Evolutionary conservation across 164 flowering plant genomes (phyloP).

Genomic region (Stephania japonica): DNA sequence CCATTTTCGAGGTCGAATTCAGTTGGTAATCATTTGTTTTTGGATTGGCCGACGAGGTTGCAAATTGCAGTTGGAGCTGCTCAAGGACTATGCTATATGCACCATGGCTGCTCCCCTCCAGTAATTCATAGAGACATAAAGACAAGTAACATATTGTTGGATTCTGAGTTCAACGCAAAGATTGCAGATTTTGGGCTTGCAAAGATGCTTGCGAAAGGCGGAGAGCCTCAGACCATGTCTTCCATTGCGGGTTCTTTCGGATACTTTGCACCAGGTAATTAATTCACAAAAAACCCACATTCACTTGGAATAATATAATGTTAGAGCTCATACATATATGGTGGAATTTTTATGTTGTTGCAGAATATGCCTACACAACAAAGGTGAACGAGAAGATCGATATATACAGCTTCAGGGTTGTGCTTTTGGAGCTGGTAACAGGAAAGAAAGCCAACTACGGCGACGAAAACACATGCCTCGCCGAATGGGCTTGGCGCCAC

Average conservation of each 20-base stretch:
- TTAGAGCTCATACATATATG: too few species aligned
- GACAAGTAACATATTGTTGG: slow-evolving; percentile 79
- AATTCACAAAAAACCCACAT: too few species aligned
- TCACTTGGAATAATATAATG: too few species aligned
- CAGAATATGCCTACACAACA: slow-evolving; percentile 69
- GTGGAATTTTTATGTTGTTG: slow-evolving; percentile 10
- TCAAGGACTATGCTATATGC: slow-evolving; percentile 83
- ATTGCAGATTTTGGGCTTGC: slow-evolving; percentile 95
- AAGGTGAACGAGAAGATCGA: slow-evolving; percentile 75
- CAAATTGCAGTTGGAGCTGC: slow-evolving; percentile 79
- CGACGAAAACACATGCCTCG: slow-evolving; percentile 44
- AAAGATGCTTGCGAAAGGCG: slow-evolving; percentile 43
- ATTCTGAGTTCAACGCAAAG: slow-evolving; percentile 56
- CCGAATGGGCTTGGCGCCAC: slow-evolving; percentile 71
- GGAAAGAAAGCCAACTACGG: slow-evolving; percentile 60
- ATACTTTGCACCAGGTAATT: slow-evolving; percentile 83
- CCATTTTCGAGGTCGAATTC: too few species aligned
- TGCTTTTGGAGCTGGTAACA: slow-evolving; percentile 67
- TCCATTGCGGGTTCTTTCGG: slow-evolving; percentile 81
- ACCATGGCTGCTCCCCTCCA: slow-evolving; percentile 68
- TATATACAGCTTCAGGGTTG: slow-evolving; percentile 87
- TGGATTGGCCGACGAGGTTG: slow-evolving; percentile 74
- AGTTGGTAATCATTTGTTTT: slow-evolving; percentile 13
- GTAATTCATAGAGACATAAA: slow-evolving; percentile 83
- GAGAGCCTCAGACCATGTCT: slow-evolving; percentile 54